These are phyloP conservation scores for Babjeviella inositovora DNA, from an alignment of 805 yeast species.

Conservation along the genomic window DNA sequence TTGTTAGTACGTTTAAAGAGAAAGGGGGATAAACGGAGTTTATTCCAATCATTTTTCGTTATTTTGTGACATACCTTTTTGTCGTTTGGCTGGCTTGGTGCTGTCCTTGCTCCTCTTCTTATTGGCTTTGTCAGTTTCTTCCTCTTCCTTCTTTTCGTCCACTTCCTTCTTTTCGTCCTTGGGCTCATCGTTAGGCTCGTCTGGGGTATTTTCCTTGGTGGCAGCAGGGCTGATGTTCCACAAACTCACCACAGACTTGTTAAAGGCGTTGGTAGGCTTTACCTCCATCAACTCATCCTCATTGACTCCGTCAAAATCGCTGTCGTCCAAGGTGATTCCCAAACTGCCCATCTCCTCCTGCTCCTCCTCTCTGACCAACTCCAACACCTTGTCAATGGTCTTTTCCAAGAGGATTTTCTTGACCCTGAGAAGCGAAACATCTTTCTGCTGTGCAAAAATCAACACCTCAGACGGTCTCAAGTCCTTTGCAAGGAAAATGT, in stretches of 20 bases:
- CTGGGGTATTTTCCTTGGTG: conserved; percentile 2
- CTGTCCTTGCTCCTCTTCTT: conserved; percentile 4
- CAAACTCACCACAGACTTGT: conserved; percentile 55
- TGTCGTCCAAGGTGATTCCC: conserved; percentile 7
- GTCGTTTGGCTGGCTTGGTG: conserved; percentile 16
- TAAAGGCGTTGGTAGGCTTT: conserved; percentile 49
- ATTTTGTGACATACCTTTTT: conserved; percentile 12
- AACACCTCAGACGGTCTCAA: conserved; percentile 32
- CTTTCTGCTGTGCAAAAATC: conserved; percentile 47
- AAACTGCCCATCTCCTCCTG: conserved; percentile 29
- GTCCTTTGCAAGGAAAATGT: conserved; percentile 48
- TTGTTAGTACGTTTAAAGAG: conserved; percentile 10
- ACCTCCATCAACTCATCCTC: conserved; percentile 44
- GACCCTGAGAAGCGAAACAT: conserved; percentile 49
- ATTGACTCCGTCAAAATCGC: conserved; percentile 7
- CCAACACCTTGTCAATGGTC: conserved; percentile 44
- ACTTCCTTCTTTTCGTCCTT: conserved; percentile 12
- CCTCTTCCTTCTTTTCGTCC: conserved; percentile 2
- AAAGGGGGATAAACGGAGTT: conserved; percentile 1
- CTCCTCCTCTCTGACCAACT: conserved; percentile 42
- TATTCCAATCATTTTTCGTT: background rate
- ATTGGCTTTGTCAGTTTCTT: conserved; percentile 2
- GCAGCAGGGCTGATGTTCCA: conserved; percentile 30
- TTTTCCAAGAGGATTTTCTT: conserved; percentile 50
- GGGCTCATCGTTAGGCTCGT: conserved; percentile 4